Percentiles rank a stretch among this genome's conserved stretches.
Evolutionary conservation across 2,329 filamentous ascomycete species (phyloP).

Genomic region (Mariannaea elegans): DNA sequence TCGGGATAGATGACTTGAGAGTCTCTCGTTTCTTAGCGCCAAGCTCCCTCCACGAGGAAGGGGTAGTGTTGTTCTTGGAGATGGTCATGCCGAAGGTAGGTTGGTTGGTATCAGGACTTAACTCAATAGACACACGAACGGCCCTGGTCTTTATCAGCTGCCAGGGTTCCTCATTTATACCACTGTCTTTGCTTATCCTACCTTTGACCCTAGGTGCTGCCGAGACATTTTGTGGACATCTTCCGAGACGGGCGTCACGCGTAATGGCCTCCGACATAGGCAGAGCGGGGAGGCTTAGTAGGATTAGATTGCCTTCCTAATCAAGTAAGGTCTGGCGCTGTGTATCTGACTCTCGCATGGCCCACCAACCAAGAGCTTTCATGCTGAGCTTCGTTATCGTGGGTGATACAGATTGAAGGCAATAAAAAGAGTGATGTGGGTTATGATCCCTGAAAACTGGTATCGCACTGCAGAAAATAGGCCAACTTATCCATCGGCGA

Average conservation of each 20-base stretch:
- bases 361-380: background rate
- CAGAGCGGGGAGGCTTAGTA: background rate
- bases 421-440: too few species aligned
- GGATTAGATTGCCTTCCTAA: constrained; percentile 37
- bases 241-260: background rate
- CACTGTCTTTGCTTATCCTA: too few species aligned
- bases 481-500: background rate
- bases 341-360: background rate
- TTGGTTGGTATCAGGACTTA: background rate
- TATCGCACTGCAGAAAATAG: too few species aligned
- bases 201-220: too few species aligned
- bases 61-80: constrained; percentile 10
- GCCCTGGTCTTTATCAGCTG: background rate
- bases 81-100: constrained; percentile 1
- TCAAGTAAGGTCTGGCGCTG: constrained; percentile 22
- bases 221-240: background rate
- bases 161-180: background rate
- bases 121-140: background rate
- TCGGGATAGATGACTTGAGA: constrained; percentile 57
- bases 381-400: background rate
- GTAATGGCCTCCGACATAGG: background rate
- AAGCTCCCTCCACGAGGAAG: constrained; percentile 28
- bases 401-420: too few species aligned
- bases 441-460: too few species aligned
- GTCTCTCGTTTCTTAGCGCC: constrained; percentile 28